Conservation (phyloP, 768 basidiomycete genomes). For the Pseudohyphozyma bogoriensis region DNA sequence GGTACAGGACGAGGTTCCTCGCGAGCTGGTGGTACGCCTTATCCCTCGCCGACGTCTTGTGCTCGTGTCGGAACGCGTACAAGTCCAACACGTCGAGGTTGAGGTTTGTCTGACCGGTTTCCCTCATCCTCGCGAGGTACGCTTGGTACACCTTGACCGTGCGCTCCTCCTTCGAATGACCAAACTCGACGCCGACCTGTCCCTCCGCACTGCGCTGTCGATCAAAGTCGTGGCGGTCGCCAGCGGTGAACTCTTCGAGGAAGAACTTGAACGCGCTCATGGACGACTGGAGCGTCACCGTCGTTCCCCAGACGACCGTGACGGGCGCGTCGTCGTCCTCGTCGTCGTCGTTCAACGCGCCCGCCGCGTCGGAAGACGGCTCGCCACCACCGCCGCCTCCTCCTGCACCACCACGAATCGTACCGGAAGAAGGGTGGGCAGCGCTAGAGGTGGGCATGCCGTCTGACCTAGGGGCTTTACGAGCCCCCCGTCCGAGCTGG, state of each 20-base stretch:
- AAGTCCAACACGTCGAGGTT: slow-evolving; percentile 84
- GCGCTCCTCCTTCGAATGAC: slow-evolving; percentile 26
- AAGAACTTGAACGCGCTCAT: slow-evolving; percentile 87
- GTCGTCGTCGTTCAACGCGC: slow-evolving; percentile 17
- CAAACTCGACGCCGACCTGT: slow-evolving; percentile 20
- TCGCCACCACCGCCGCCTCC: slow-evolving; percentile 23
- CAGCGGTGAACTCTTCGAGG: slow-evolving; percentile 74
- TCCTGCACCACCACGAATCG: slow-evolving; percentile 3
- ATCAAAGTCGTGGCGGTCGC: slow-evolving; percentile 52
- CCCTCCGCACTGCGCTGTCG: neutral
- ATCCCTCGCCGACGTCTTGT: slow-evolving; percentile 53
- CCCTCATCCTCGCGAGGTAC: slow-evolving; percentile 74
- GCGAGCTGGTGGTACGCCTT: slow-evolving; percentile 45
- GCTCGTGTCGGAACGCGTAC: slow-evolving; percentile 50
- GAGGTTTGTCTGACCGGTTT: slow-evolving; percentile 63
- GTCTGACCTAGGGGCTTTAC: slow-evolving; percentile 11
- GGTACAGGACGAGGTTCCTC: slow-evolving; percentile 77
- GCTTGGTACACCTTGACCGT: slow-evolving; percentile 54
- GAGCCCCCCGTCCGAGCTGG: slow-evolving; percentile 39
- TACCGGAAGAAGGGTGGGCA: neutral
- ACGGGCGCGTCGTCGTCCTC: slow-evolving; percentile 47
- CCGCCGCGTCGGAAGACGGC: slow-evolving; percentile 5
- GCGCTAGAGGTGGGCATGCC: slow-evolving; percentile 25
- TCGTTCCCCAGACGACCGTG: slow-evolving; percentile 91
- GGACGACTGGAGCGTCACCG: slow-evolving; percentile 78